A percentile compares a stretch with the other conserved stretches of the same genome.
Conservation (phyloP, 495 filamentous ascomycete genomes). For the Aspergillus coremiiformis region DNA sequence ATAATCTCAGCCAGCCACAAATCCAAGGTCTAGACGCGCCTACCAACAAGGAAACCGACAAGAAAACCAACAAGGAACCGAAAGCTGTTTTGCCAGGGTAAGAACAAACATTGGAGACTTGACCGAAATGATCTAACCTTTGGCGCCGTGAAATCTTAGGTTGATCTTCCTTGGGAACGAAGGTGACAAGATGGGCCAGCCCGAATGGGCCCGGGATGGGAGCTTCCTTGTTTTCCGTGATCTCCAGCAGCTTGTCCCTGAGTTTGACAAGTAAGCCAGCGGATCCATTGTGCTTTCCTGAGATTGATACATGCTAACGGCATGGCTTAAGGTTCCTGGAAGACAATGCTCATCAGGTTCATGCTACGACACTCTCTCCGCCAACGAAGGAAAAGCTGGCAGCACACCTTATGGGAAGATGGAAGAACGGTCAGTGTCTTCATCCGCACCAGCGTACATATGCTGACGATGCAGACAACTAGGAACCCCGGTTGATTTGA, state of each 20-base stretch:
- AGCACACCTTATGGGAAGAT: conserved; percentile 31
- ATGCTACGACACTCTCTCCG: too few species aligned
- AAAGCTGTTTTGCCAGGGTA: conserved; percentile 18
- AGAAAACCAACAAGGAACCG: conserved; percentile 10
- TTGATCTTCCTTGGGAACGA: background rate
- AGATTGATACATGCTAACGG: too few species aligned
- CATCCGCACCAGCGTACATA: too few species aligned
- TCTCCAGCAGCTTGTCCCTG: conserved; percentile 26
- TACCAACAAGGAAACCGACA: too few species aligned
- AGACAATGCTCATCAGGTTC: too few species aligned
- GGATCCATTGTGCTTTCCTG: too few species aligned
- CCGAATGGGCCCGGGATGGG: conserved; percentile 28
- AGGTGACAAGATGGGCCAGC: conserved; percentile 5
- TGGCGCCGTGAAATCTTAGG: background rate
- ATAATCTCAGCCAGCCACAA: conserved; percentile 25
- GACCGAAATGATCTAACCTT: background rate
- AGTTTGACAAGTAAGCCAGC: conserved; percentile 27
- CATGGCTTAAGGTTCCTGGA: too few species aligned
- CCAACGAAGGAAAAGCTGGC: conserved; percentile 26
- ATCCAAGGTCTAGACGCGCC: conserved; percentile 21
- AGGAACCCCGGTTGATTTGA: background rate
- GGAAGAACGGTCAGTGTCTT: conserved; percentile 25
- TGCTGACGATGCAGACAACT: too few species aligned
- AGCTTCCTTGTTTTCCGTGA: conserved; percentile 35
- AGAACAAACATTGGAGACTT: background rate